Evolutionary conservation across 257 asterid species (phyloP).

Genomic region (Rubia yunnanensis): DNA sequence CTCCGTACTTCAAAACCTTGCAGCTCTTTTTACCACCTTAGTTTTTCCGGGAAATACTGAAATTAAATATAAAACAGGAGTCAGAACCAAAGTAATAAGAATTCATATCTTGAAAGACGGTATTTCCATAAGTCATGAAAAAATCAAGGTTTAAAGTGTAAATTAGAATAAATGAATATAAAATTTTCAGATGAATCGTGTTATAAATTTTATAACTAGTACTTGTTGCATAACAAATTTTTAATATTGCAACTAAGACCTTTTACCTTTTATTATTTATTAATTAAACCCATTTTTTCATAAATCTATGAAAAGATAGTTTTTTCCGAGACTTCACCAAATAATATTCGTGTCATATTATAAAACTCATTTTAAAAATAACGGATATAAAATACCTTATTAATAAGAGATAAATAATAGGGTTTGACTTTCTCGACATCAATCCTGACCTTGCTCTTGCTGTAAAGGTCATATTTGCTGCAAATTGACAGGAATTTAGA

Average conservation of each 20-base stretch:
- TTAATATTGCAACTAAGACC: too few species aligned
- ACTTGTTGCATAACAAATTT: too few species aligned
- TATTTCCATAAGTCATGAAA: too few species aligned
- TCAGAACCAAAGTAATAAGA: background rate
- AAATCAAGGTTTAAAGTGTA: too few species aligned
- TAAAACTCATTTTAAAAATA: background rate
- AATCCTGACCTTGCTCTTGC: slow-evolving; percentile 65
- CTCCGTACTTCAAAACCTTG: background rate
- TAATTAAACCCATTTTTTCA: too few species aligned
- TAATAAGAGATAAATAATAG: slow-evolving; percentile 62
- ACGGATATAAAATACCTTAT: slow-evolving; percentile 31
- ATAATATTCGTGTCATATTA: background rate
- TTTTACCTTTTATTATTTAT: too few species aligned
- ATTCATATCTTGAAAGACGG: background rate
- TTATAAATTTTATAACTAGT: too few species aligned
- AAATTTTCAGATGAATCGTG: too few species aligned
- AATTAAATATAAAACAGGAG: background rate
- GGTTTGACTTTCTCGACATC: slow-evolving; percentile 71
- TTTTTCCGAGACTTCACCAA: too few species aligned
- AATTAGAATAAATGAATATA: too few species aligned
- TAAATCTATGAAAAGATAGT: too few species aligned
- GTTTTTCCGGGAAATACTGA: slow-evolving; percentile 50
- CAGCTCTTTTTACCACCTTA: slow-evolving; percentile 36
- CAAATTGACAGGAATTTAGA: slow-evolving; percentile 1
- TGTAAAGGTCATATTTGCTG: slow-evolving; percentile 80